A percentile compares a stretch with the other conserved stretches of the same genome.
phyloP scores from a whole-genome alignment of 2,329 filamentous ascomycete species.

The Colletotrichum spaethianum region DNA sequence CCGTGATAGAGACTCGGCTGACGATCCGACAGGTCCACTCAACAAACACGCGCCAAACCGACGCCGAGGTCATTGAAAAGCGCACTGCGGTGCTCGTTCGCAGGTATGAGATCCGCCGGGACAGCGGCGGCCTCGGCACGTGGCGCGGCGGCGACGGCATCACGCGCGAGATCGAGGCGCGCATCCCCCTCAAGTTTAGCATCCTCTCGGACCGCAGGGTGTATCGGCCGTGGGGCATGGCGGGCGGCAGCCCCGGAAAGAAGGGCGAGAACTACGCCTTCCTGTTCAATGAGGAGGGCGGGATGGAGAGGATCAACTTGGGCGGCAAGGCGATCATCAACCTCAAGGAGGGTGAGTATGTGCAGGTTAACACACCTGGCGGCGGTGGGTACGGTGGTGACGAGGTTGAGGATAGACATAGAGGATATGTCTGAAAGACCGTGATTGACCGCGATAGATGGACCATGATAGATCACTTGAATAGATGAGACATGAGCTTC shows the following conservation, averaged over 20 bases:
- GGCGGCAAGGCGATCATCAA: slow-evolving; percentile 51
- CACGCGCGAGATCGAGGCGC: slow-evolving; percentile 53
- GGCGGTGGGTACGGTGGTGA: slow-evolving; percentile 49
- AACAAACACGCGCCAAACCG: slow-evolving; percentile 53
- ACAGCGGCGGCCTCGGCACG: slow-evolving; percentile 49
- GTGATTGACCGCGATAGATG: neutral
- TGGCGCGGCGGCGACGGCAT: slow-evolving; percentile 53
- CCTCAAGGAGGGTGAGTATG: slow-evolving; percentile 51
- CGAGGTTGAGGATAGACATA: slow-evolving; percentile 29
- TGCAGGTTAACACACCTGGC: slow-evolving; percentile 54
- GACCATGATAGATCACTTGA: neutral
- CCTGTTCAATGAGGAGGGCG: slow-evolving; percentile 46
- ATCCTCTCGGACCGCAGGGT: slow-evolving; percentile 55
- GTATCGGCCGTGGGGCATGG: slow-evolving; percentile 52
- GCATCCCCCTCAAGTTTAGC: slow-evolving; percentile 49
- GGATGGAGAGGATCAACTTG: slow-evolving; percentile 49
- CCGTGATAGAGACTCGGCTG: neutral
- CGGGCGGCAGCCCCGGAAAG: slow-evolving; percentile 47
- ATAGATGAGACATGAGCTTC: neutral
- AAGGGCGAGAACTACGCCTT: slow-evolving; percentile 49
- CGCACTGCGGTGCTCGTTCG: slow-evolving; percentile 52
- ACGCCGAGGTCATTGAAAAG: slow-evolving; percentile 53
- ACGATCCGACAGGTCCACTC: slow-evolving; percentile 42
- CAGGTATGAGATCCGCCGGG: slow-evolving; percentile 47
- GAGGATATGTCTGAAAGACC: slow-evolving; percentile 23